Base-by-base conservation (phyloP, 768 basidiomycete species). In the Psilocybe subaeruginosa region DNA sequence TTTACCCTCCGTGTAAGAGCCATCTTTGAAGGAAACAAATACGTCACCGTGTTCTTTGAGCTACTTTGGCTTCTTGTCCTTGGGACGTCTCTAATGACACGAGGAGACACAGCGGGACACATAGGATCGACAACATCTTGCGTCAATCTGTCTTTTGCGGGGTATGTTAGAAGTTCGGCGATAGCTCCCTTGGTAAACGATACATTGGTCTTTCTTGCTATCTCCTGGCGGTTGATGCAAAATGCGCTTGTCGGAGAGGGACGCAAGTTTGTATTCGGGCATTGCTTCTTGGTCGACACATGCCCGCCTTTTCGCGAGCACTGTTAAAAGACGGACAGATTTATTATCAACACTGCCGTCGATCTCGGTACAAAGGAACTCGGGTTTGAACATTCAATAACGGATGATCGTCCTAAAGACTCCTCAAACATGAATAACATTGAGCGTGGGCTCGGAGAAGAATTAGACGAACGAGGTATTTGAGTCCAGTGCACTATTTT, bases 191-290 rank as follows among this genome's bases (percentile, higher is more conserved):
- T 72, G 2, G 52, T 75, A 19, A 63, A 72, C 35, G 77, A 77
- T 52, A 75, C 73, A 0, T 53, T 65, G 27, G 69, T 76, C 8
- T 76, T 75, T 55, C 30, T 74, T 27, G 68, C 74, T 14, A 75
- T 76, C 4, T 73, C 76, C 8, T 71, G 64, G 58, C 62, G 68
- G 0, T 62, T 78, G 3, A 54, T 69, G n/a, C 51, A 54, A 4
- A 65, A 68, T 35, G 37, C 69, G 9, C 60, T 59, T 33, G 23
- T 48, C 3, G 47, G 39, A 0, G 56, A 62, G 9, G 31, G 23
- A 23, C 33, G 61, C 11, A 61, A 64, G 33, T 56, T 59, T 43
- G 53, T 0, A 14, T 66, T 14, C 54, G 61, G 29, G 60, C 49
- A 6, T 27, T 58, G 12, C 12, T 74, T 8, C 56, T 68, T 39